Percentiles rank a stretch among this genome's conserved stretches.
phyloP scores from a whole-genome alignment of 2,329 filamentous ascomycete species.

The Penicillium psychrosexuale region DNA sequence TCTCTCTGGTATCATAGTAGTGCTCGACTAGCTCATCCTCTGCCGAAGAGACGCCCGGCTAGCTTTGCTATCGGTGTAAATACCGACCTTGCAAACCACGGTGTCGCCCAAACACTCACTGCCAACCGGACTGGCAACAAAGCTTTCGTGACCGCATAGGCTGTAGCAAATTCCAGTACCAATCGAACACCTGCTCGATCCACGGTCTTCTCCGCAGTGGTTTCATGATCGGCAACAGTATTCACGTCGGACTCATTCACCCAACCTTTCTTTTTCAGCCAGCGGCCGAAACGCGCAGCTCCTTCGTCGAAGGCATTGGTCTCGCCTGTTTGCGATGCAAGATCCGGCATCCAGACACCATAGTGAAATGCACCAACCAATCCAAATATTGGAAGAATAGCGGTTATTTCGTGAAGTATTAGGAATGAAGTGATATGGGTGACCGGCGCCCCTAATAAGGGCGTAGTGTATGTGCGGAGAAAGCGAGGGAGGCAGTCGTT shows the following conservation, averaged over 20 bases:
- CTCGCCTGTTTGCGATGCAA: constrained; percentile 27
- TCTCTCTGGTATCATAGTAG: not conserved
- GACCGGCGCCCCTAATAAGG: constrained; percentile 71
- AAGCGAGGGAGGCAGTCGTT: constrained; percentile 59
- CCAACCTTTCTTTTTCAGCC: constrained; percentile 77
- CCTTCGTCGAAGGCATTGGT: constrained; percentile 53
- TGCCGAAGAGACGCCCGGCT: constrained; percentile 41
- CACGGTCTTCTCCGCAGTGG: constrained; percentile 25
- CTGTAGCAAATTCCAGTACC: constrained; percentile 71
- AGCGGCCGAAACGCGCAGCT: constrained; percentile 70
- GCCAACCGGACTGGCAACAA: constrained; percentile 74
- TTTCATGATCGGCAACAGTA: constrained; percentile 43
- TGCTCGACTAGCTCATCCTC: constrained; percentile 6
- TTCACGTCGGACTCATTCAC: constrained; percentile 51
- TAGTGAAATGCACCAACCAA: constrained; percentile 79
- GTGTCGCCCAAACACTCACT: constrained; percentile 81
- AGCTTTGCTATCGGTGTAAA: constrained; percentile 49
- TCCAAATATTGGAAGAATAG: constrained; percentile 72
- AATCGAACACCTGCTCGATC: constrained; percentile 50
- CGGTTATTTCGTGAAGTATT: constrained; percentile 87
- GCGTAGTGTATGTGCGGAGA: constrained; percentile 65
- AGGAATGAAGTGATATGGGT: constrained; percentile 84
- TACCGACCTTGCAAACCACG: constrained; percentile 77
- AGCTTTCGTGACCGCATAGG: constrained; percentile 86
- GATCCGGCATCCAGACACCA: constrained; percentile 66